These are phyloP conservation scores for Cladosporium velox DNA, from an alignment of 2,329 filamentous ascomycete species.

Conservation along the genomic window DNA sequence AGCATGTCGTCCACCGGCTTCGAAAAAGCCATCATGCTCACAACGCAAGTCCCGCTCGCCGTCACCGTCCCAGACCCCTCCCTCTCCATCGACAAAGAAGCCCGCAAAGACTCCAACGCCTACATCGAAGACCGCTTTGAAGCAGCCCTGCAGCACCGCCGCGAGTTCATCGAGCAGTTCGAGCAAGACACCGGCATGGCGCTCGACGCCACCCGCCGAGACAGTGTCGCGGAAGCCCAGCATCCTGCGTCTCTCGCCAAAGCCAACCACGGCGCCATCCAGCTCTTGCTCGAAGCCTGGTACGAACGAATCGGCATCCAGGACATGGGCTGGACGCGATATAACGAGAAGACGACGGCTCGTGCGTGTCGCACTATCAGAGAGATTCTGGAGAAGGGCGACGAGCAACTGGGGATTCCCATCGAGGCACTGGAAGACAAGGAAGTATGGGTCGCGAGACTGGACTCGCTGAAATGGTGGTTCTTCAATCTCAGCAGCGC, in stretches of 20 bases:
- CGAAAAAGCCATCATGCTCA: background rate
- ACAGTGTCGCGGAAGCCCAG: background rate
- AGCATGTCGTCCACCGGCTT: background rate
- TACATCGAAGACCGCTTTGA: background rate
- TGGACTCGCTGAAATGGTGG: background rate
- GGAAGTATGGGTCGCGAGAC: background rate
- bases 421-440: background rate
- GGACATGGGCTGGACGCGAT: background rate
- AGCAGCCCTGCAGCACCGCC: background rate
- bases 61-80: background rate
- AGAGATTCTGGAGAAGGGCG: background rate
- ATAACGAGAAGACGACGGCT: background rate
- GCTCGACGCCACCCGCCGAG: background rate
- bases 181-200: background rate
- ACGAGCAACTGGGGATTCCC: background rate
- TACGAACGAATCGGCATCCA: background rate
- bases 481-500: background rate
- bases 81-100: background rate
- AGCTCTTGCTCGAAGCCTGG: slow-evolving; percentile 1
- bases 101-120: background rate
- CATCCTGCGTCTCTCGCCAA: background rate
- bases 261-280: background rate
- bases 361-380: background rate
- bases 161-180: background rate
- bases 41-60: background rate